phyloP scores from a whole-genome alignment of 305 asterid genomes.

The Euphrasia arctica region DNA sequence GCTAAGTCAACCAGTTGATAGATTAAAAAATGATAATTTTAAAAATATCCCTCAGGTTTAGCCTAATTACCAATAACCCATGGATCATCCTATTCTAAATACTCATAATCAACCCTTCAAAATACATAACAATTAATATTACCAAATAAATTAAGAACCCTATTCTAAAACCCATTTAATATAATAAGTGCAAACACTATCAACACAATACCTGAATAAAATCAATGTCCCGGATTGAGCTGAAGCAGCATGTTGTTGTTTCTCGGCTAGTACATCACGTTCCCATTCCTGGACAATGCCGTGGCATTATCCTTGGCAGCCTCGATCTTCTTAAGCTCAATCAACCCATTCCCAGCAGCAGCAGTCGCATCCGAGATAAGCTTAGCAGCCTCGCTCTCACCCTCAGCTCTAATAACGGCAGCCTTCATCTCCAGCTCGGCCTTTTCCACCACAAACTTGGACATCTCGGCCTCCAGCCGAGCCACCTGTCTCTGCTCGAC shows the following conservation, averaged over 20 bases:
- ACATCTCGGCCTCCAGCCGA: conserved; percentile 95
- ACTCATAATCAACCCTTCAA: not conserved
- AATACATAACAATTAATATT: too few relatives aligned
- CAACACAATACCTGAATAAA: conserved; percentile 25
- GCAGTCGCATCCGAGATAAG: conserved; percentile 92
- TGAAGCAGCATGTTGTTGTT: conserved; percentile 83
- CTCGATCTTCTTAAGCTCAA: conserved; percentile 94
- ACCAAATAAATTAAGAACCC: not conserved
- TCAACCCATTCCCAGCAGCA: conserved; percentile 83
- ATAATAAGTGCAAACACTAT: not conserved
- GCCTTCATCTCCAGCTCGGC: conserved; percentile 96
- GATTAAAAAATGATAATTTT: not conserved
- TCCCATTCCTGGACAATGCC: conserved; percentile 61
- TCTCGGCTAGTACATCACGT: conserved; percentile 68
- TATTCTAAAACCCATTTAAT: not conserved
- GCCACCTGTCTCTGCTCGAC: conserved; percentile 99
- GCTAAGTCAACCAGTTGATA: not conserved
- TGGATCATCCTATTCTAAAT: too few relatives aligned
- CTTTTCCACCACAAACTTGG: conserved; percentile 82
- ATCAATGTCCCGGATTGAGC: conserved; percentile 59
- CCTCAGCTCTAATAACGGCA: conserved; percentile 90
- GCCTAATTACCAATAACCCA: not conserved
- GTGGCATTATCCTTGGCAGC: conserved; percentile 81
- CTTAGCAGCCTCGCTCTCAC: conserved; percentile 96
- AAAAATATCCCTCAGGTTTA: too few relatives aligned